Percentiles rank a stretch among this genome's conserved stretches.
Evolutionary conservation across 345 rosid species (phyloP).

Genomic region (Aquilaria sinensis): DNA sequence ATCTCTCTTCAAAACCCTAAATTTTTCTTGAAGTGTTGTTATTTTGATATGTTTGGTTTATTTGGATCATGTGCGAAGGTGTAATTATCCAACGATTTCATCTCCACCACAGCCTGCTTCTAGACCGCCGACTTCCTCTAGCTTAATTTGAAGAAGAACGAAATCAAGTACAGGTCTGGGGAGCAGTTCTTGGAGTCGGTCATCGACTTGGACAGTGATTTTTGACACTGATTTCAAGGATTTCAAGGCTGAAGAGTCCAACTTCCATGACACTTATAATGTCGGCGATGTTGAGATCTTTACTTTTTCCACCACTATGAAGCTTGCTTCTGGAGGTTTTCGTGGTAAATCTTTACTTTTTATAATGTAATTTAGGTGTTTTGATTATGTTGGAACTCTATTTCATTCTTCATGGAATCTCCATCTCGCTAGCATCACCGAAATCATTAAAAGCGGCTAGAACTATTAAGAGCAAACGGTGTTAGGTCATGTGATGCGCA

Average conservation of each 20-base stretch:
- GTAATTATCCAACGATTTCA: slow-evolving; percentile 75
- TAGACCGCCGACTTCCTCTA: slow-evolving; percentile 55
- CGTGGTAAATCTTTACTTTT: slow-evolving; percentile 25
- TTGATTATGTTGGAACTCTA: neutral
- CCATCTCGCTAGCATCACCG: no score
- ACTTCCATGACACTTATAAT: slow-evolving; percentile 42
- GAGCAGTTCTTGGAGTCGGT: slow-evolving; percentile 15
- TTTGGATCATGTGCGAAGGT: slow-evolving; percentile 87
- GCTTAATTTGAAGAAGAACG: slow-evolving; percentile 58
- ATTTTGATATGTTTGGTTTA: slow-evolving; percentile 14
- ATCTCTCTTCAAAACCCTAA: neutral
- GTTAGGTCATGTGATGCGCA: no score
- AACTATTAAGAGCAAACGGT: no score
- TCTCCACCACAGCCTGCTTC: slow-evolving; percentile 33
- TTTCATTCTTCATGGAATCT: neutral
- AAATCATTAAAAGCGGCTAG: no score
- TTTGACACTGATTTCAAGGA: slow-evolving; percentile 89
- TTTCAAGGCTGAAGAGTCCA: slow-evolving; percentile 60
- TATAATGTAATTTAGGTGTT: neutral
- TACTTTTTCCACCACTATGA: slow-evolving; percentile 22
- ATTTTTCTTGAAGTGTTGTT: neutral
- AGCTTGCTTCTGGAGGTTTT: slow-evolving; percentile 14
- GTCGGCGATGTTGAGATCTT: slow-evolving; percentile 34
- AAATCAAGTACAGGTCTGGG: slow-evolving; percentile 22
- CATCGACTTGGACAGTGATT: slow-evolving; percentile 55